These are phyloP conservation scores for Beauveria bassiana DNA, from an alignment of 2,329 filamentous ascomycete genomes.

Conservation along the genomic window DNA sequence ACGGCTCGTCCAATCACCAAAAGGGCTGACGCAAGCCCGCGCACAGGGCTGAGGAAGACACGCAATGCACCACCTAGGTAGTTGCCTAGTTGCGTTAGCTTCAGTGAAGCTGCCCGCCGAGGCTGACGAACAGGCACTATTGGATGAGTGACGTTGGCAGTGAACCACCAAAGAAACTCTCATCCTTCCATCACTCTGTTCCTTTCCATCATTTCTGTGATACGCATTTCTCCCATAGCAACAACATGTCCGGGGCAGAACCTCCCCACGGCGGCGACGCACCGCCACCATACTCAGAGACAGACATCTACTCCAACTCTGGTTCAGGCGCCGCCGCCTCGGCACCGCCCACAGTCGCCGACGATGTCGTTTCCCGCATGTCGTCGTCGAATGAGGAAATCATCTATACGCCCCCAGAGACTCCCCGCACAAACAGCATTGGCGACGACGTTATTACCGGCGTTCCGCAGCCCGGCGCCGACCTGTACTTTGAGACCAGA, in stretches of 20 bases:
- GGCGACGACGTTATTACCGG: neutral
- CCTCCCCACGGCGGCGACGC: conserved; percentile 23
- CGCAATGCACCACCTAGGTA: neutral
- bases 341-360: conserved; percentile 21
- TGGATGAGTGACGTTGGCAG: neutral
- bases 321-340: conserved; percentile 20
- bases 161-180: neutral
- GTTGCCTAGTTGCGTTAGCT: neutral
- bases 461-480: conserved; percentile 17
- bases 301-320: conserved; percentile 44
- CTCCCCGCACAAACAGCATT: conserved; percentile 30
- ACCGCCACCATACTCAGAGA: conserved; percentile 51
- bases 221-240: neutral
- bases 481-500: conserved; percentile 39
- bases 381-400: conserved; percentile 36
- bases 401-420: conserved; percentile 45
- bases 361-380: conserved; percentile 29
- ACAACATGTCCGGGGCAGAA: neutral
- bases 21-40: conserved; percentile 1
- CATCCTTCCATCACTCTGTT: neutral
- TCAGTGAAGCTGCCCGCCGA: neutral
- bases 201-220: neutral
- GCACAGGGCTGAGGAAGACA: conserved; percentile 3
- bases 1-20: neutral
- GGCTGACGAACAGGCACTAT: neutral